Evolutionary conservation across 2,329 filamentous ascomycete species (phyloP).

Genomic region (Botrytis fabae): DNA sequence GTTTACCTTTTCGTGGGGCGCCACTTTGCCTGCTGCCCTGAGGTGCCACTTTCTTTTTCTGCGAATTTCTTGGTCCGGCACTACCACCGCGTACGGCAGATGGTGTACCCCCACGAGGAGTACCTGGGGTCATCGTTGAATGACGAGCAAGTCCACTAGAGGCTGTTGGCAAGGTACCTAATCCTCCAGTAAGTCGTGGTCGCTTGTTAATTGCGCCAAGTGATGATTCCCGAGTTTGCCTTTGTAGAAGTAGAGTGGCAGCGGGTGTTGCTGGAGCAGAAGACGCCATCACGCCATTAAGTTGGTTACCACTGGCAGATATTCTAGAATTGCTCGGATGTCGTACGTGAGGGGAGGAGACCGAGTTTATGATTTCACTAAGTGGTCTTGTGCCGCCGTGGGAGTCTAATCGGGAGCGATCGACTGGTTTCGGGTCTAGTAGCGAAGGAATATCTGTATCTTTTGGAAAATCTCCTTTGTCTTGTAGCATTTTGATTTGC

Average conservation of each 20-base stretch:
- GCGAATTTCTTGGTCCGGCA: conserved; percentile 55
- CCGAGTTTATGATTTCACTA: conserved; percentile 33
- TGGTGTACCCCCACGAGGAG: conserved; percentile 52
- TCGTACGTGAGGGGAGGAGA: conserved; percentile 31
- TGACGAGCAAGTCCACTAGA: conserved; percentile 63
- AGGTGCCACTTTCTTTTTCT: conserved; percentile 41
- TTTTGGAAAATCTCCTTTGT: conserved; percentile 52
- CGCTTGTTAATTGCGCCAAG: conserved; percentile 59
- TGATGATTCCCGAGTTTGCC: conserved; percentile 58
- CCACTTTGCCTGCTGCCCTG: conserved; percentile 40
- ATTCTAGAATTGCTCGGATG: conserved; percentile 37
- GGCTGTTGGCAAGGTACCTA: conserved; percentile 49
- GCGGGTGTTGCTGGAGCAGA: conserved; percentile 62
- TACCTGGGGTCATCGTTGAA: conserved; percentile 62
- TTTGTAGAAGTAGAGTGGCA: conserved; percentile 58
- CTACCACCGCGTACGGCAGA: conserved; percentile 53
- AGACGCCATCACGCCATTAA: conserved; percentile 36
- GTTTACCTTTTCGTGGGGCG: conserved; percentile 35
- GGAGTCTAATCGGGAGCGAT: conserved; percentile 36
- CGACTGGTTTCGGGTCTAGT: conserved; percentile 58
- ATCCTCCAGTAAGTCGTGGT: conserved; percentile 46
- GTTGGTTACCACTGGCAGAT: conserved; percentile 33
- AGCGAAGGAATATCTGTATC: conserved; percentile 63
- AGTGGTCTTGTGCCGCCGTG: conserved; percentile 31
- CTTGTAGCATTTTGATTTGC: conserved; percentile 62